These are phyloP conservation scores for Leptographium wingfieldii DNA, from an alignment of 2,329 filamentous ascomycete genomes.

Conservation along the genomic window DNA sequence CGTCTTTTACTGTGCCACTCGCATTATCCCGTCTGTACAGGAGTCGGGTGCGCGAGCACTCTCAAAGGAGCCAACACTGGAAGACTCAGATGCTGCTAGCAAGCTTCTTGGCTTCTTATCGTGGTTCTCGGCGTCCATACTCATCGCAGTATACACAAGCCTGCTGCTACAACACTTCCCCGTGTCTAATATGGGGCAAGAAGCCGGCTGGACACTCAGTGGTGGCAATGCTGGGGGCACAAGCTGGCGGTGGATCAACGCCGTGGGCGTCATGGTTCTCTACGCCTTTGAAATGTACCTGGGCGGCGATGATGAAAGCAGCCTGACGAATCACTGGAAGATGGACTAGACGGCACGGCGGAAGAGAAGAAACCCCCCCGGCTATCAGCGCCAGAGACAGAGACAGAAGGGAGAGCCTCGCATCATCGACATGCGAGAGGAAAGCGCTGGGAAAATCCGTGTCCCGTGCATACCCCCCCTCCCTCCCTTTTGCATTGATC, in stretches of 20 bases:
- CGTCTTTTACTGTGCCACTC: constrained; percentile 88
- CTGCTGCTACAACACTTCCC: constrained; percentile 92
- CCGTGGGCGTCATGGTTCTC: constrained; percentile 75
- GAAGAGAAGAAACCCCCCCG: neutral
- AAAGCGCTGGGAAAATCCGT: neutral
- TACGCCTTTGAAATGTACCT: constrained; percentile 88
- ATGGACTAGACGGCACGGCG: constrained; percentile 49
- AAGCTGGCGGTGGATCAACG: constrained; percentile 86
- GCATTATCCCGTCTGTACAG: constrained; percentile 87
- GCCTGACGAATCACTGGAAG: constrained; percentile 78
- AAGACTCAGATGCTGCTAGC: constrained; percentile 73
- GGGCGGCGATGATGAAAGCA: constrained; percentile 66
- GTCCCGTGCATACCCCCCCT: neutral
- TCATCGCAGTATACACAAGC: constrained; percentile 94
- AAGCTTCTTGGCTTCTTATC: constrained; percentile 71
- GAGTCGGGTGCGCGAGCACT: constrained; percentile 74
- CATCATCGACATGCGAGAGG: neutral
- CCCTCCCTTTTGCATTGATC: neutral
- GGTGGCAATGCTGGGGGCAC: constrained; percentile 75
- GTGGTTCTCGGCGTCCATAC: constrained; percentile 88
- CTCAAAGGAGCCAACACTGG: constrained; percentile 71
- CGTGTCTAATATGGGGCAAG: constrained; percentile 48
- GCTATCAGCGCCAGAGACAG: neutral
- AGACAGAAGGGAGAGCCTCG: neutral
- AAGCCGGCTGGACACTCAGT: constrained; percentile 67